Base-by-base conservation (phyloP, 345 rosid genomes). In the Acer yangbiense region DNA sequence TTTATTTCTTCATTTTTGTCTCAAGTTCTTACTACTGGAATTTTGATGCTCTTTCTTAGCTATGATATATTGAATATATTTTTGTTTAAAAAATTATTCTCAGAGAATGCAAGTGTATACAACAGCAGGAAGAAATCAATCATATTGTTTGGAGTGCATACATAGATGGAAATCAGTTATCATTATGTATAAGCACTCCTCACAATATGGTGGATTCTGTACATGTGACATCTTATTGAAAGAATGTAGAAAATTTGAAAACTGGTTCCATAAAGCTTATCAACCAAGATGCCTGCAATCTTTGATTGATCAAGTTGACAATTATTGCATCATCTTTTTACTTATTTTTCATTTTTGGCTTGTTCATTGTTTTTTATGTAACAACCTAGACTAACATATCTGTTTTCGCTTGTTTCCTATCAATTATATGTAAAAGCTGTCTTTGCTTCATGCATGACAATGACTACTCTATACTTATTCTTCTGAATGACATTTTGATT, bases 401-500 rank as follows among this genome's bases (percentile, higher is more conserved):
- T 73, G n/a, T 41, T 27, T 21, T 46, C 74, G 27, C 62, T 68
- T 68, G 64, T 21, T 73, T 41, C 58, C 48, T 67, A 25, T 21
- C 44, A 29, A 58, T 60, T 50, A 21, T 69, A 23, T 25, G 63
- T 6, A 6, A 58, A 58, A 58, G 25, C 63, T 16, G 25, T 20
- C 21, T 58, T 21, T 58, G 25, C 64, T 60, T 7, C 27, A 29
- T 62, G n/a, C 27, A 29, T 71, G 46, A 21, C 14, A 74, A 11
- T 78, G n/a, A 60, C 54, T 67, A 32, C 57, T 9, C 9, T 43
- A 44, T 65, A 57, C 18, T 35, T 41, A 25, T 55, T 74, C 66
- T 57, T 52, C 25, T 21, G 11, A 52, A 27, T 83, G 72, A 50
- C n/a, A 25, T 77, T 68, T 48, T 71, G 62, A 65, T 44, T 78